Conservation (phyloP, 176 grass and related monocot species). For the Carex littledalei region DNA sequence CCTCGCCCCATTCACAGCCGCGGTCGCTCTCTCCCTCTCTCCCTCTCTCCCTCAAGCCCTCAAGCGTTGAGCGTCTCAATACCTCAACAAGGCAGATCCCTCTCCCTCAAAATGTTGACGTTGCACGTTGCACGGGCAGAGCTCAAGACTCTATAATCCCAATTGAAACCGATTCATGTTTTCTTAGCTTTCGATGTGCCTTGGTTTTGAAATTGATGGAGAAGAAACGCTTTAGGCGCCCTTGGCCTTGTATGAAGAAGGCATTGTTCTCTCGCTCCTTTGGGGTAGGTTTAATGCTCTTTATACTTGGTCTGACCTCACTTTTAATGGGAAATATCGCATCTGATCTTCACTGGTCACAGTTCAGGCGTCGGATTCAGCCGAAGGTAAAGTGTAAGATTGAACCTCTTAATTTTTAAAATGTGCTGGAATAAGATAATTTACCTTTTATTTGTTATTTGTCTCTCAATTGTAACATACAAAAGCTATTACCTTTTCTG, state of each 20-base stretch:
- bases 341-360: constrained; percentile 74
- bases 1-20: too few relatives aligned
- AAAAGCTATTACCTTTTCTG: neutral
- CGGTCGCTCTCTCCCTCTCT: too few relatives aligned
- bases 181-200: neutral
- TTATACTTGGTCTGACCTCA: constrained; percentile 65
- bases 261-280: constrained; percentile 37
- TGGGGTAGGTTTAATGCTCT: constrained; percentile 47
- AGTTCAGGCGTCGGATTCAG: constrained; percentile 51
- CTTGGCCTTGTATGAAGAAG: constrained; percentile 28
- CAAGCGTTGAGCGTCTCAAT: too few relatives aligned
- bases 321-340: constrained; percentile 77
- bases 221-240: neutral
- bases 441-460: neutral
- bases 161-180: neutral
- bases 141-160: neutral
- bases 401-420: neutral
- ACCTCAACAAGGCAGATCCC: too few relatives aligned
- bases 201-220: neutral
- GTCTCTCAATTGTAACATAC: neutral
- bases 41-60: too few relatives aligned
- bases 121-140: neutral
- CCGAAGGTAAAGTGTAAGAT: constrained; percentile 45
- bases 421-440: neutral
- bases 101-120: too few relatives aligned